phyloP scores from a whole-genome alignment of 163 green algal genomes.

The Trebouxia gelatinosa region DNA sequence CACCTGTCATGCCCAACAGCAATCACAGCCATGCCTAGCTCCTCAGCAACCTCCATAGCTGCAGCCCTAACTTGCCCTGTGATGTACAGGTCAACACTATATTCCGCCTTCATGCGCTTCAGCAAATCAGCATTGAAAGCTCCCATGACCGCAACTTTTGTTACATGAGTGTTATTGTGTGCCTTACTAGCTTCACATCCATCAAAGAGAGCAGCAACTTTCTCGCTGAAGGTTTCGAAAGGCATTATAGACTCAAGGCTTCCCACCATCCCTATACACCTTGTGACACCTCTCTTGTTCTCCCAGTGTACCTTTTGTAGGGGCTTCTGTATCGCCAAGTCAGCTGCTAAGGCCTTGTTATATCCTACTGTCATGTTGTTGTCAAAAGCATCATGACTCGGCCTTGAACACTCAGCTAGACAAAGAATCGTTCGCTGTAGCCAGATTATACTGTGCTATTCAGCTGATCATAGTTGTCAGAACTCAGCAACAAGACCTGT shows the following conservation, averaged over 20 bases:
- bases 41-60: constrained; percentile 4
- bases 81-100: constrained; percentile 18
- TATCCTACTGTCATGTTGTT: constrained; percentile 25
- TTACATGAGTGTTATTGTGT: background rate
- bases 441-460: too few species aligned
- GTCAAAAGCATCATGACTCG: constrained; percentile 20
- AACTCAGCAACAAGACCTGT: too few species aligned
- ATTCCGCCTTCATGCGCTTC: constrained; percentile 7
- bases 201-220: constrained; percentile 3
- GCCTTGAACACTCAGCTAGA: too few species aligned
- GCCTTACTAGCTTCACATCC: constrained; percentile 12
- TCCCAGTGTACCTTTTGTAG: constrained; percentile 4
- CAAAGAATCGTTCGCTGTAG: too few species aligned
- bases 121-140: constrained; percentile 6
- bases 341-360: background rate
- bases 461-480: too few species aligned
- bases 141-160: constrained; percentile 16
- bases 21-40: constrained; percentile 11
- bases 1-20: constrained; percentile 20
- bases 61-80: constrained; percentile 6
- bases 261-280: constrained; percentile 14
- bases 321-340: background rate
- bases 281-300: constrained; percentile 1
- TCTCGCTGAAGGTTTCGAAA: background rate
- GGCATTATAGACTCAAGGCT: background rate